These are phyloP conservation scores for Durio zibethinus DNA, from an alignment of 345 rosid species.

Conservation along the genomic window DNA sequence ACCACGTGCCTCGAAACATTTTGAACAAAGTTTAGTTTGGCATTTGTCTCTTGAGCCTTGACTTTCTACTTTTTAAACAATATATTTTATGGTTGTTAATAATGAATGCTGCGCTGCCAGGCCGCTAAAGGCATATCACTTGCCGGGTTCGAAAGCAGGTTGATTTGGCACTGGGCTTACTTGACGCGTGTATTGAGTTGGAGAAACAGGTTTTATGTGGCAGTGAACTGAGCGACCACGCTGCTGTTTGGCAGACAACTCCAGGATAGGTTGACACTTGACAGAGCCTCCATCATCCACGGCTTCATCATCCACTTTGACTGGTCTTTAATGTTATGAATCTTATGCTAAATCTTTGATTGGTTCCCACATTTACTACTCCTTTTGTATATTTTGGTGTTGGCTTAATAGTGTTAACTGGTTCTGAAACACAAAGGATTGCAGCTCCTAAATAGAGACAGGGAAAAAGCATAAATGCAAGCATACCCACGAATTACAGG, in stretches of 20 bases:
- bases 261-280: slow-evolving; percentile 46
- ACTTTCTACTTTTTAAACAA: background rate
- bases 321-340: background rate
- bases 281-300: background rate
- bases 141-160: slow-evolving; percentile 58
- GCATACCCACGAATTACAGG: too few species aligned
- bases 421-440: background rate
- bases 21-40: background rate
- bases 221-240: slow-evolving; percentile 73
- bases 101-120: slow-evolving; percentile 20
- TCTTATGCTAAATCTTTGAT: background rate
- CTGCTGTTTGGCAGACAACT: slow-evolving; percentile 68
- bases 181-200: slow-evolving; percentile 71
- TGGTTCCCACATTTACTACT: background rate
- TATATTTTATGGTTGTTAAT: background rate
- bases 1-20: background rate
- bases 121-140: slow-evolving; percentile 55
- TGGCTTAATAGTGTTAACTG: background rate
- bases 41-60: background rate
- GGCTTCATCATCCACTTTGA: background rate
- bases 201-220: slow-evolving; percentile 73
- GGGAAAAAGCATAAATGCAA: too few species aligned
- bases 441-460: background rate
- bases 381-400: background rate
- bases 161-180: slow-evolving; percentile 69